phyloP scores from a whole-genome alignment of 1,284 basidiomycete genomes.

The Tremellales sp. region DNA sequence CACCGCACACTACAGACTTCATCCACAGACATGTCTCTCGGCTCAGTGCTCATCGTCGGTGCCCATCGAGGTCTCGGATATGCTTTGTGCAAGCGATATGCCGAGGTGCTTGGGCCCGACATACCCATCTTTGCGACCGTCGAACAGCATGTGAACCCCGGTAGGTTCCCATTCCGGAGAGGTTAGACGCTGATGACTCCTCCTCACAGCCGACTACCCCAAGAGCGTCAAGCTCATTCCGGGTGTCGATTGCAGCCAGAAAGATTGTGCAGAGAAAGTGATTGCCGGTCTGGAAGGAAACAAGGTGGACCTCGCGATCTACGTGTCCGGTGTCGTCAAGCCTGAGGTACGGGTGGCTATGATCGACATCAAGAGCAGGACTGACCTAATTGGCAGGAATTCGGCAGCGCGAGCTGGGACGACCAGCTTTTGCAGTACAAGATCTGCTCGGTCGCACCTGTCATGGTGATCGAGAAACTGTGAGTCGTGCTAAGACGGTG shows the following conservation, averaged over 20 bases:
- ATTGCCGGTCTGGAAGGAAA: constrained; percentile 42
- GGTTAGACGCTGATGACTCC: neutral
- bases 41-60: constrained; percentile 41
- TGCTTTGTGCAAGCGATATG: constrained; percentile 46
- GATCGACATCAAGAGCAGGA: neutral
- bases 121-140: constrained; percentile 49
- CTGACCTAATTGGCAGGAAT: constrained; percentile 35
- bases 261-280: constrained; percentile 46
- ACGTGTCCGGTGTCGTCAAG: constrained; percentile 51
- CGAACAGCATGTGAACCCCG: neutral
- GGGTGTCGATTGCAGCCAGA: constrained; percentile 47
- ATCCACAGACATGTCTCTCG: constrained; percentile 15
- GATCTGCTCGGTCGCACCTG: constrained; percentile 52
- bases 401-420: constrained; percentile 48
- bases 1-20: no score
- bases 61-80: constrained; percentile 53
- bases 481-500: constrained; percentile 6
- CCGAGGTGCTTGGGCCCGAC: constrained; percentile 8
- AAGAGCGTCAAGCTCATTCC: constrained; percentile 45
- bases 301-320: constrained; percentile 47
- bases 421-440: constrained; percentile 53
- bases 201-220: constrained; percentile 27
- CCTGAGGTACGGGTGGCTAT: constrained; percentile 42
- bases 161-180: neutral
- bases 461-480: constrained; percentile 23